Percentiles rank a stretch among this genome's conserved stretches.
These are phyloP conservation scores for Ophiostoma australiae DNA, from an alignment of 2,329 filamentous ascomycete species.

Conservation along the genomic window DNA sequence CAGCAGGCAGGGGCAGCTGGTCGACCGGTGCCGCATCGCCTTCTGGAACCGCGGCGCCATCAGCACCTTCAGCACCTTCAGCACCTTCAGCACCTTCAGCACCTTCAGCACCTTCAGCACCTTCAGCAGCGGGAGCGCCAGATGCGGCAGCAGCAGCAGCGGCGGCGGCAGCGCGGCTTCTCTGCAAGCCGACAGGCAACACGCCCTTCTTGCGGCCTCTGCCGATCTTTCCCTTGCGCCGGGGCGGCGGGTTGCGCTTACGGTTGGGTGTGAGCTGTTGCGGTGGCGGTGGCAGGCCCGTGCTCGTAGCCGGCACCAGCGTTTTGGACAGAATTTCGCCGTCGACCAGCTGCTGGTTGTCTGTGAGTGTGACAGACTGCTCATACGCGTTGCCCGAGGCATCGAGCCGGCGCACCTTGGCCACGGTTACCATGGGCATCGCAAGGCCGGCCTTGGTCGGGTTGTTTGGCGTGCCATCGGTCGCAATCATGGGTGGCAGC, in stretches of 20 bases:
- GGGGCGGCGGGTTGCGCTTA: constrained; percentile 68
- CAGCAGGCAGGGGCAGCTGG: constrained; percentile 16
- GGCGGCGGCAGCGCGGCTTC: constrained; percentile 22
- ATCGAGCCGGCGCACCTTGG: constrained; percentile 73
- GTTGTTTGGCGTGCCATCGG: constrained; percentile 33
- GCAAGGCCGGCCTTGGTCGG: constrained; percentile 30
- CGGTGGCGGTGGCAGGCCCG: constrained; percentile 46
- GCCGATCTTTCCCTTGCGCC: constrained; percentile 70
- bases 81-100: neutral
- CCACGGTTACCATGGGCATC: constrained; percentile 61
- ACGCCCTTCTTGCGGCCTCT: constrained; percentile 79
- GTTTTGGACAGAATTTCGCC: constrained; percentile 70
- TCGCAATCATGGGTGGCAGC: constrained; percentile 46
- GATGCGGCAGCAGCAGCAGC: constrained; percentile 21
- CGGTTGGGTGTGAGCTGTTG: constrained; percentile 40
- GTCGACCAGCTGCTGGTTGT: constrained; percentile 72
- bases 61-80: neutral
- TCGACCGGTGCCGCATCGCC: neutral
- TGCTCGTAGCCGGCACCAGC: constrained; percentile 45
- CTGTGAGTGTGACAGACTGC: constrained; percentile 74
- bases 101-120: neutral
- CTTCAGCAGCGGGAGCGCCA: constrained; percentile 32
- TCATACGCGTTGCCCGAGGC: constrained; percentile 75
- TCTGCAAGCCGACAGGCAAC: constrained; percentile 34
- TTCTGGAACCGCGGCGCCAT: neutral